Percentiles rank a stretch among this genome's conserved stretches.
These are phyloP conservation scores for Verticillium alfalfae DNA, from an alignment of 2,329 filamentous ascomycete genomes.

Conservation along the genomic window DNA sequence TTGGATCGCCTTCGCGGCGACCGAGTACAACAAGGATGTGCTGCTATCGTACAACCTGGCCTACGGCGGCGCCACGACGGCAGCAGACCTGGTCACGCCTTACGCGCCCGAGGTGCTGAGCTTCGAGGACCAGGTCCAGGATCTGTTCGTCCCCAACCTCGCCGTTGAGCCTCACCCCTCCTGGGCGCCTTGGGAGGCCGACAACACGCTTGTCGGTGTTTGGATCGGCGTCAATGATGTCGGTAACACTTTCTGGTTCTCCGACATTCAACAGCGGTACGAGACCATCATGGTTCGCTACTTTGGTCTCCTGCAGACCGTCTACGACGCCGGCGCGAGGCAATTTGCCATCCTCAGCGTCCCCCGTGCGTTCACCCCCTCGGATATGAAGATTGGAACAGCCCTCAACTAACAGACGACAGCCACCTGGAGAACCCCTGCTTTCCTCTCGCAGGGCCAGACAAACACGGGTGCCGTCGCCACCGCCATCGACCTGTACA, in stretches of 20 bases:
- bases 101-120: slow-evolving; percentile 41
- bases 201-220: slow-evolving; percentile 40
- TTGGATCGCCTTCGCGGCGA: slow-evolving; percentile 40
- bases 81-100: slow-evolving; percentile 40
- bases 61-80: slow-evolving; percentile 43
- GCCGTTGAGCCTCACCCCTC: slow-evolving; percentile 16
- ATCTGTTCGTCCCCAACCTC: slow-evolving; percentile 27
- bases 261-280: slow-evolving; percentile 18
- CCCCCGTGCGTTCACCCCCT: slow-evolving; percentile 23
- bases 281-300: slow-evolving; percentile 36
- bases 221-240: slow-evolving; percentile 55
- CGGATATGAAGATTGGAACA: not conserved
- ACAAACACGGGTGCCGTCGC: slow-evolving; percentile 20
- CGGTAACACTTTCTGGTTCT: slow-evolving; percentile 37
- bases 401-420: not conserved
- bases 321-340: slow-evolving; percentile 38
- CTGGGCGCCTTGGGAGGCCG: slow-evolving; percentile 32
- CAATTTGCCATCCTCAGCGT: slow-evolving; percentile 43
- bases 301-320: slow-evolving; percentile 30
- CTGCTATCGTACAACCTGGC: slow-evolving; percentile 45
- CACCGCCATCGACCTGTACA: slow-evolving; percentile 29
- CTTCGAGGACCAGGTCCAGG: slow-evolving; percentile 43
- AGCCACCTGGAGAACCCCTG: slow-evolving; percentile 35
- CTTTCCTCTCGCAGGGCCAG: slow-evolving; percentile 18
- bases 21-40: slow-evolving; percentile 31